Evolutionary conservation across 805 yeast genomes (phyloP).

Genomic region (Candida tammaniensis): DNA sequence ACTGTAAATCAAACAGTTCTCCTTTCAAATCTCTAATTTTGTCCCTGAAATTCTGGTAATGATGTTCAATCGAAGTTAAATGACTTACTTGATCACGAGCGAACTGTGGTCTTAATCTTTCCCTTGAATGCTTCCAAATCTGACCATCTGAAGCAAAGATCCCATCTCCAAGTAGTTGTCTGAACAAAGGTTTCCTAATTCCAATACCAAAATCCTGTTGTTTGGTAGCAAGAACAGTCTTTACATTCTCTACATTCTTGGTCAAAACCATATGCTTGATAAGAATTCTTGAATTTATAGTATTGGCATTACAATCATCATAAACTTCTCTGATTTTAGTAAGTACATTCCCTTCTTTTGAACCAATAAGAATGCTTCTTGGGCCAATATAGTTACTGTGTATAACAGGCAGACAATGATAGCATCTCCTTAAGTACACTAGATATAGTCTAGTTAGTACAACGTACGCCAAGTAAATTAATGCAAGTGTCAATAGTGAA

Average conservation of each 20-base stretch:
- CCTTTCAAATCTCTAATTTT: conserved; percentile 19
- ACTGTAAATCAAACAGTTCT: conserved; percentile 28
- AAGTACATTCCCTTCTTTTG: no score
- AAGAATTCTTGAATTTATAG: no score
- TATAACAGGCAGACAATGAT: no score
- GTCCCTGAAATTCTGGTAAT: conserved; percentile 24
- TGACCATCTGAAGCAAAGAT: conserved; percentile 36
- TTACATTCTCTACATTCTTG: conserved; percentile 38
- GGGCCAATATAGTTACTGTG: no score
- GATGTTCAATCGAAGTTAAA: conserved; percentile 30
- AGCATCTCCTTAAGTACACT: no score
- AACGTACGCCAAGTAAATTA: no score
- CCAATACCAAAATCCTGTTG: conserved; percentile 36
- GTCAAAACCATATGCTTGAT: no score
- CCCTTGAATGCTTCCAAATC: conserved; percentile 38
- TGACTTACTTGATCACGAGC: conserved; percentile 37
- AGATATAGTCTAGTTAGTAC: no score
- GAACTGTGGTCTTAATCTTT: conserved; percentile 39
- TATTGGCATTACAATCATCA: no score
- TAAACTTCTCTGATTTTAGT: no score
- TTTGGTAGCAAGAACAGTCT: conserved; percentile 35
- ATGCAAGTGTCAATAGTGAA: no score
- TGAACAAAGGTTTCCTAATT: conserved; percentile 22
- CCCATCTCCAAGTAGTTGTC: conserved; percentile 35
- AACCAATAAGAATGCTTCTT: no score